Conservation (phyloP, 2,329 filamentous ascomycete species). For the Calcarisporium arbuscula region DNA sequence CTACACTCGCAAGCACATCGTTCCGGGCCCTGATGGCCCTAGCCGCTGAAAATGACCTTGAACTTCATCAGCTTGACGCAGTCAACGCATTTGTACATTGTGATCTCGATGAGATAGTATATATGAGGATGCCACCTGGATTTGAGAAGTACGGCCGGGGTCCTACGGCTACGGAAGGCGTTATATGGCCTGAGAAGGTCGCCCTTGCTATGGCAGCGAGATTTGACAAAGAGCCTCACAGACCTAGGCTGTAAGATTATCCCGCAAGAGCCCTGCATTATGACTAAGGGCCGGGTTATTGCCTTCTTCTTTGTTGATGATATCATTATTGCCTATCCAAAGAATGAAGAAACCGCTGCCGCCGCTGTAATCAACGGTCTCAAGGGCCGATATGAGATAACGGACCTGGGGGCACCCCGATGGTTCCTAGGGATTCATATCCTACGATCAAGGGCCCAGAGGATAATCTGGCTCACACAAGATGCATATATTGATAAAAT, state of each 20-base stretch:
- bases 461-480: neutral
- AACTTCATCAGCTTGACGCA: neutral
- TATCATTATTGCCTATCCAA: neutral
- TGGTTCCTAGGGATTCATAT: constrained; percentile 3
- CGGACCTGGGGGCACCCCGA: neutral
- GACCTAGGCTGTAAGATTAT: neutral
- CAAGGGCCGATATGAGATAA: neutral
- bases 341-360: neutral
- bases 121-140: constrained; percentile 1
- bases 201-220: neutral
- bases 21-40: neutral
- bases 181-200: neutral
- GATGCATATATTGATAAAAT: constrained; percentile 3
- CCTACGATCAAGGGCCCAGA: neutral
- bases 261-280: neutral
- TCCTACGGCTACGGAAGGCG: neutral
- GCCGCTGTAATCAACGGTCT: neutral
- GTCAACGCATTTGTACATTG: constrained; percentile 1
- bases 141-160: neutral
- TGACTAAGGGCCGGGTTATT: neutral
- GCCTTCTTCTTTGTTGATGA: neutral
- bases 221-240: neutral
- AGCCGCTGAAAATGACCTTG: constrained; percentile 1
- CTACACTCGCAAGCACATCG: neutral
- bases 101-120: neutral